A percentile compares a stretch with the other conserved stretches of the same genome.
These are phyloP conservation scores for Gossypium aridum DNA, from an alignment of 441 rosid species.

Conservation along the genomic window DNA sequence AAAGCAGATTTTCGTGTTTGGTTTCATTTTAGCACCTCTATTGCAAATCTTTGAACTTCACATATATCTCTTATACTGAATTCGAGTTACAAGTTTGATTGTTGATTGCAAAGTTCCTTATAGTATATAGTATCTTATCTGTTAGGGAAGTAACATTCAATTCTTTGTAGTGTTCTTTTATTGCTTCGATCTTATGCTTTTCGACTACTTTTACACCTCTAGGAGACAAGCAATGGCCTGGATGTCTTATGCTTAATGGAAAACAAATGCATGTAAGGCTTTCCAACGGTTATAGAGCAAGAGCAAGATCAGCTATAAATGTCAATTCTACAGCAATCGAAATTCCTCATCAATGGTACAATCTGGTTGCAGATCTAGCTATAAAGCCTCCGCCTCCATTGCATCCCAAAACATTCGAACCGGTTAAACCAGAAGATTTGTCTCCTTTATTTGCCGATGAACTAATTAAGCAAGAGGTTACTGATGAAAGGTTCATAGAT, in stretches of 20 bases:
- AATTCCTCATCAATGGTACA: conserved; percentile 81
- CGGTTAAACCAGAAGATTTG: conserved; percentile 69
- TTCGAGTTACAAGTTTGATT: background rate
- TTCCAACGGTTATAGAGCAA: conserved; percentile 19
- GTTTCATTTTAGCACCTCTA: background rate
- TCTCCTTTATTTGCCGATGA: conserved; percentile 75
- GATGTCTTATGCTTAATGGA: conserved; percentile 3
- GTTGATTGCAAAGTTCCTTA: background rate
- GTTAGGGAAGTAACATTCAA: background rate
- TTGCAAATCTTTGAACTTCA: background rate
- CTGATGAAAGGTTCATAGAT: conserved; percentile 59
- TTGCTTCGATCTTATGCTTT: background rate
- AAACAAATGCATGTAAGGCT: background rate
- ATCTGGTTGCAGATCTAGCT: conserved; percentile 67
- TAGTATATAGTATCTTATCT: background rate
- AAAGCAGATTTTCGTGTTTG: background rate
- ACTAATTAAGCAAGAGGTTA: conserved; percentile 76
- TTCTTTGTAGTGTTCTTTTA: background rate
- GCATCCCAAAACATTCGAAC: conserved; percentile 71
- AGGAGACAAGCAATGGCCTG: conserved; percentile 3
- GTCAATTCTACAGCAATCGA: conserved; percentile 24
- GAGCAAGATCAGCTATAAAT: conserved; percentile 21
- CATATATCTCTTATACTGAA: background rate
- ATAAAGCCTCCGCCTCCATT: conserved; percentile 80
- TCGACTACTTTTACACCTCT: background rate